phyloP scores from a whole-genome alignment of 179 eudicot genomes.

The Spinacia oleracea region DNA sequence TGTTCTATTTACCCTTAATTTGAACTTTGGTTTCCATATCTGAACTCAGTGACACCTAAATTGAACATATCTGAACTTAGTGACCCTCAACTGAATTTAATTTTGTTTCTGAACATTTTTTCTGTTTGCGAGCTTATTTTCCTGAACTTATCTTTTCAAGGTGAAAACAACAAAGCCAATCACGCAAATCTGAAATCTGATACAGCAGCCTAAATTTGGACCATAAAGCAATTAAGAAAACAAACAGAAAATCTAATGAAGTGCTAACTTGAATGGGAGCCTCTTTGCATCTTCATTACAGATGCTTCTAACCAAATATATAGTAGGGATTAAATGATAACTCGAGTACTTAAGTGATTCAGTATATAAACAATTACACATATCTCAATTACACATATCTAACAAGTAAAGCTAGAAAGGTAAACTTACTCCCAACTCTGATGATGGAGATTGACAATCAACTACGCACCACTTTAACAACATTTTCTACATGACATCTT shows the following conservation, averaged over 20 bases:
- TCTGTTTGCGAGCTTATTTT: neutral
- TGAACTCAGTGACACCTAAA: too few relatives aligned
- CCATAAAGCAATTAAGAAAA: neutral
- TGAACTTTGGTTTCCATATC: too few relatives aligned
- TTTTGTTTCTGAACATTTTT: neutral
- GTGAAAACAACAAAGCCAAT: neutral
- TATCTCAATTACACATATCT: conserved; percentile 5
- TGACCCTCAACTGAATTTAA: neutral
- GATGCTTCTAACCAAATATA: neutral
- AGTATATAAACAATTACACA: neutral
- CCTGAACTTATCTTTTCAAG: too few relatives aligned
- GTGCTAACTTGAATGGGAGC: neutral
- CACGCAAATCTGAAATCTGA: neutral
- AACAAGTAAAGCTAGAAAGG: conserved; percentile 1
- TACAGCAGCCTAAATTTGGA: neutral
- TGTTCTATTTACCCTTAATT: too few relatives aligned
- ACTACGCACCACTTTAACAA: conserved; percentile 5
- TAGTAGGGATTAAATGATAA: neutral
- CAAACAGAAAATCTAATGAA: neutral
- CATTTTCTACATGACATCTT: neutral
- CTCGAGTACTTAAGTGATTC: neutral
- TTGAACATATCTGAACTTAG: too few relatives aligned
- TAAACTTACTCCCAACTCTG: conserved; percentile 20
- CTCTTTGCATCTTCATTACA: neutral
- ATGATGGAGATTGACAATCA: conserved; percentile 4